Evolutionary conservation across 2,329 filamentous ascomycete species (phyloP).

Genomic region (Aspergillus ustus): DNA sequence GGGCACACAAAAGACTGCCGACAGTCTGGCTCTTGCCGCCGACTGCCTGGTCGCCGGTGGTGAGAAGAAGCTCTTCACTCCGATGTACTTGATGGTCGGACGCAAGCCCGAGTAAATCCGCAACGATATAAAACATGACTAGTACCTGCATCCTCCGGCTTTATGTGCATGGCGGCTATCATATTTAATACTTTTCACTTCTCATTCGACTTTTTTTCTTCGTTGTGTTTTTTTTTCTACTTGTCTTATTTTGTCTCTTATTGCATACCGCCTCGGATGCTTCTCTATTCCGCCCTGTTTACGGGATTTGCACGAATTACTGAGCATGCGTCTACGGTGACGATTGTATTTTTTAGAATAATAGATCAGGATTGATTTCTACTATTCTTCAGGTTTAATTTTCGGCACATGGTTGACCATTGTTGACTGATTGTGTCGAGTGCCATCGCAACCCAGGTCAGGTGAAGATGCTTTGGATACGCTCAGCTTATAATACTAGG

Average conservation of each 20-base stretch:
- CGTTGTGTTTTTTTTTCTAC: conserved; percentile 14
- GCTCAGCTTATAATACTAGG: no score
- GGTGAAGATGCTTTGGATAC: no score
- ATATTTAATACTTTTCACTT: conserved; percentile 23
- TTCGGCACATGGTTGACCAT: no score
- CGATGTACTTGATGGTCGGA: conserved; percentile 97
- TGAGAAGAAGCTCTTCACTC: conserved; percentile 90
- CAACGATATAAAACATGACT: conserved; percentile 21
- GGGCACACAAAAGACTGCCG: conserved; percentile 93
- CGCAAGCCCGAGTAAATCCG: conserved; percentile 69
- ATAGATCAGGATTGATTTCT: conserved; percentile 7
- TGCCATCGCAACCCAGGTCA: neutral
- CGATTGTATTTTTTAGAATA: conserved; percentile 14
- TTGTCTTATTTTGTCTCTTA: conserved; percentile 6
- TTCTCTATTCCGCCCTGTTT: neutral
- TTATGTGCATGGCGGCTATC: conserved; percentile 27
- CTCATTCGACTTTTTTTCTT: conserved; percentile 9
- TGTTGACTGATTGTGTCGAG: neutral
- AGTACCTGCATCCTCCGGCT: conserved; percentile 12
- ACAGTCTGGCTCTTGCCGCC: conserved; percentile 79
- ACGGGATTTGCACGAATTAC: conserved; percentile 6
- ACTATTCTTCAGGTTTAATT: neutral
- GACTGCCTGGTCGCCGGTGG: conserved; percentile 88
- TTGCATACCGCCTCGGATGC: neutral
- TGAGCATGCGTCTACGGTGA: conserved; percentile 13